Evolutionary conservation across 768 basidiomycete genomes (phyloP).

Genomic region (Leccinum obscurum): DNA sequence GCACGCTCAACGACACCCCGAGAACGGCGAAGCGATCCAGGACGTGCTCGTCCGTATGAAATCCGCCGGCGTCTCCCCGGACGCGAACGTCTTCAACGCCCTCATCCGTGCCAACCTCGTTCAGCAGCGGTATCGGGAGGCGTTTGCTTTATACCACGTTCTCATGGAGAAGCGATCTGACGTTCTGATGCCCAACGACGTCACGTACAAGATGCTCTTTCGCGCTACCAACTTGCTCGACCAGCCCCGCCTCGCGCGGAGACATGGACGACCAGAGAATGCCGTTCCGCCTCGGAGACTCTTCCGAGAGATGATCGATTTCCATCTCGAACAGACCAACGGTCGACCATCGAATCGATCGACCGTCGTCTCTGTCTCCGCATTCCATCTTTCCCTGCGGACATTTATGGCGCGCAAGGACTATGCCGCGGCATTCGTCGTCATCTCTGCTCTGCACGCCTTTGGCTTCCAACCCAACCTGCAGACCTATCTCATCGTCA

Average conservation of each 20-base stretch:
- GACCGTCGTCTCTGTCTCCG: conserved; percentile 31
- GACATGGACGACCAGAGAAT: conserved; percentile 19
- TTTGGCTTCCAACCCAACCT: conserved; percentile 35
- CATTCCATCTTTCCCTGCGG: conserved; percentile 45
- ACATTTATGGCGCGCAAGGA: conserved; percentile 45
- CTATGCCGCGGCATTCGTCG: conserved; percentile 47
- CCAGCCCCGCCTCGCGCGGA: conserved; percentile 24
- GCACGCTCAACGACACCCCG: conserved; percentile 34
- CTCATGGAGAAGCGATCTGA: conserved; percentile 36
- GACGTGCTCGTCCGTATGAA: conserved; percentile 42
- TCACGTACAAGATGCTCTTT: conserved; percentile 49
- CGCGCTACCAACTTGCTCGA: conserved; percentile 24
- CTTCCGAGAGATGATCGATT: conserved; percentile 46
- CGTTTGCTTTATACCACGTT: conserved; percentile 45
- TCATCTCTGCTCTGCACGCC: conserved; percentile 33
- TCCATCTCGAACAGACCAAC: conserved; percentile 28
- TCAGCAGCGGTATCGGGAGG: conserved; percentile 32
- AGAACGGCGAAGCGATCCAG: conserved; percentile 33
- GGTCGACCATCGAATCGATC: conserved; percentile 21
- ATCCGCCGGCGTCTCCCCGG: conserved; percentile 37
- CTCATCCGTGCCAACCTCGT: conserved; percentile 44
- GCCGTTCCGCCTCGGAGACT: conserved; percentile 41
- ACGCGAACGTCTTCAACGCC: conserved; percentile 46
- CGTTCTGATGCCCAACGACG: conserved; percentile 39
- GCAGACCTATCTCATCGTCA: conserved; percentile 41